phyloP scores from a whole-genome alignment of 2,329 filamentous ascomycete species.

The Aspergillus tamarii region DNA sequence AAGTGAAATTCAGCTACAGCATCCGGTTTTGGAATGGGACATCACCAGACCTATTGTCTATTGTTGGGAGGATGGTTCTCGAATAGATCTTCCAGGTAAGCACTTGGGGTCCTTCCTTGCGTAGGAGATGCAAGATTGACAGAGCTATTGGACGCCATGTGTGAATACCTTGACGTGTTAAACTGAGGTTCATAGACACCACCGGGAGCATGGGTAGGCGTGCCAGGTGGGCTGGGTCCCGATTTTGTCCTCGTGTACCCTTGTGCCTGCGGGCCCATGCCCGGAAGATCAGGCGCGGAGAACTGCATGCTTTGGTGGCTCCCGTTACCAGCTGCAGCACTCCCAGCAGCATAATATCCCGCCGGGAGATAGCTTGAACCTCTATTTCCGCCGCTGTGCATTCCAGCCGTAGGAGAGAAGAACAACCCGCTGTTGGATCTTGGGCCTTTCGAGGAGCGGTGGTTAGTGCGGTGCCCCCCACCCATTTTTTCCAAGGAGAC shows the following conservation, averaged over 20 bases:
- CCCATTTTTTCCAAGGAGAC: conserved; percentile 60
- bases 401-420: conserved; percentile 84
- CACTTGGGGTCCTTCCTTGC: conserved; percentile 77
- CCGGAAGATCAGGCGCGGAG: conserved; percentile 64
- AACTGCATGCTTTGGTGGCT: conserved; percentile 26
- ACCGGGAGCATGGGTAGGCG: conserved; percentile 59
- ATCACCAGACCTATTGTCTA: conserved; percentile 8
- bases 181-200: conserved; percentile 40
- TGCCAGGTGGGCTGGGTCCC: conserved; percentile 65
- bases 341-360: conserved; percentile 82
- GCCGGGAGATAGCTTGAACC: conserved; percentile 81
- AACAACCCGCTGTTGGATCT: conserved; percentile 76
- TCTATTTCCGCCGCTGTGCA: conserved; percentile 61
- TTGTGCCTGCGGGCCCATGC: conserved; percentile 62
- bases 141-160: conserved; percentile 58
- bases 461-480: conserved; percentile 35
- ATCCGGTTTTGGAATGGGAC: not conserved
- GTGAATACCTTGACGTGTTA: conserved; percentile 31
- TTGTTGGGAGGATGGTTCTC: conserved; percentile 63
- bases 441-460: conserved; percentile 35
- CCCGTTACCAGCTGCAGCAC: conserved; percentile 53
- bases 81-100: conserved; percentile 87
- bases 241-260: conserved; percentile 54
- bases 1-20: not conserved
- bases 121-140: conserved; percentile 66